Percentiles rank a stretch among this genome's conserved stretches.
Evolutionary conservation across 805 yeast species (phyloP).

Genomic region (Nakazawaea laoshanensis): DNA sequence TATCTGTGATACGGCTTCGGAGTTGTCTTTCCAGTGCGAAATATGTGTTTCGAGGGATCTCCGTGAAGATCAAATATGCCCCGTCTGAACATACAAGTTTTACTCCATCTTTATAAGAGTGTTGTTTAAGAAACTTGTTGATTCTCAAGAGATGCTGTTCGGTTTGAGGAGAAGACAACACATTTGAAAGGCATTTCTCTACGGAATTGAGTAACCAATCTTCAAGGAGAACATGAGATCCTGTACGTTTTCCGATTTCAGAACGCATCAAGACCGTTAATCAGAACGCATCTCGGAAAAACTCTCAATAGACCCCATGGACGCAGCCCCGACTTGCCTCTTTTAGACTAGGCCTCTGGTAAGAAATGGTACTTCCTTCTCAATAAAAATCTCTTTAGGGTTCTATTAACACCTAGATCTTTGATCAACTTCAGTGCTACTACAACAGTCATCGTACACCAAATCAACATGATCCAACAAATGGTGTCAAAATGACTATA

Average conservation of each 20-base stretch:
- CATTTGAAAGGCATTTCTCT: not conserved
- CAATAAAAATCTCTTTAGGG: slow-evolving; percentile 1
- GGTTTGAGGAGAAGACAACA: not conserved
- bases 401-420: slow-evolving; percentile 3
- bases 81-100: slow-evolving; percentile 9
- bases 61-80: slow-evolving; percentile 10
- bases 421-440: slow-evolving; percentile 3
- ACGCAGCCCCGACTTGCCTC: too few relatives aligned
- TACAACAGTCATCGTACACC: slow-evolving; percentile 1
- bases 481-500: slow-evolving; percentile 8
- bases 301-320: too few relatives aligned
- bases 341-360: not conserved
- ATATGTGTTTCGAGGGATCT: slow-evolving; percentile 11
- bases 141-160: slow-evolving; percentile 1
- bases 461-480: slow-evolving; percentile 5
- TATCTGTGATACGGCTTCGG: slow-evolving; percentile 26
- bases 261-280: too few relatives aligned
- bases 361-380: slow-evolving; percentile 8
- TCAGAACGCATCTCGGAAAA: too few relatives aligned
- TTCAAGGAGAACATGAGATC: slow-evolving; percentile 3
- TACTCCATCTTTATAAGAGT: slow-evolving; percentile 6
- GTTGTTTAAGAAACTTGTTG: slow-evolving; percentile 3
- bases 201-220: slow-evolving; percentile 3
- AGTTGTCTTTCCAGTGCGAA: slow-evolving; percentile 22
- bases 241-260: too few relatives aligned